These are phyloP conservation scores for Blastobotrys persicus DNA, from an alignment of 1,139 yeast genomes.

Conservation along the genomic window DNA sequence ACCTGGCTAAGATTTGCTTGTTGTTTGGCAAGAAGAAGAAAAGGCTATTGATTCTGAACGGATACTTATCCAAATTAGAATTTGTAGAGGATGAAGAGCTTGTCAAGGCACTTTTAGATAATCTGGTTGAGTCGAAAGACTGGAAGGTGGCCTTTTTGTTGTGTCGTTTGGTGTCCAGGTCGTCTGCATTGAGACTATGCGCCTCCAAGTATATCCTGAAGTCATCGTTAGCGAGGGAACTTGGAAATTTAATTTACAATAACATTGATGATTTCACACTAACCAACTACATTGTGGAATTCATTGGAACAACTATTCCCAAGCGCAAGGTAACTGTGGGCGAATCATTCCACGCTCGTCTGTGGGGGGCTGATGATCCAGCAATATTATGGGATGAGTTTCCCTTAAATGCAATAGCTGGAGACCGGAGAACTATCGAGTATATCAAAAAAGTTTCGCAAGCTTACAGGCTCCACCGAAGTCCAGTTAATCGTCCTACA, in stretches of 20 bases:
- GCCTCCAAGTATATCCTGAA: slow-evolving; percentile 5
- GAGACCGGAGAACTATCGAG: not conserved
- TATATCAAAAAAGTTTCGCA: not conserved
- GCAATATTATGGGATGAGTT: not conserved
- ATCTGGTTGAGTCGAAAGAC: not conserved
- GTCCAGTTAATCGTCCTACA: not conserved
- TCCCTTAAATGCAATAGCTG: not conserved
- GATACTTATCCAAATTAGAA: not conserved
- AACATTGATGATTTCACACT: slow-evolving; percentile 1
- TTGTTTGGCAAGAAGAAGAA: not conserved
- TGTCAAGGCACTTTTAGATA: not conserved
- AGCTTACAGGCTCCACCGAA: not conserved
- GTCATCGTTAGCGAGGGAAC: not conserved
- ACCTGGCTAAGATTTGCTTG: not conserved
- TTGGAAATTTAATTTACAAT: slow-evolving; percentile 2
- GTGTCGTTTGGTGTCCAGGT: not conserved
- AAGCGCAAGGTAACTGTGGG: slow-evolving; percentile 3
- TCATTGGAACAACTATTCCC: not conserved
- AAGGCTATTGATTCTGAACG: not conserved
- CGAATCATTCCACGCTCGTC: not conserved
- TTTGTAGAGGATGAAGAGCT: slow-evolving; percentile 2
- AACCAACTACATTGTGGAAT: not conserved
- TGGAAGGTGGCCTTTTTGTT: slow-evolving; percentile 8
- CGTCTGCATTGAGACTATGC: not conserved
- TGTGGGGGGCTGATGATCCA: slow-evolving; percentile 1